Percentiles rank a stretch among this genome's conserved stretches.
Conservation (phyloP, 169 alveolate genomes). For the Cyclospora cayetanensis region DNA sequence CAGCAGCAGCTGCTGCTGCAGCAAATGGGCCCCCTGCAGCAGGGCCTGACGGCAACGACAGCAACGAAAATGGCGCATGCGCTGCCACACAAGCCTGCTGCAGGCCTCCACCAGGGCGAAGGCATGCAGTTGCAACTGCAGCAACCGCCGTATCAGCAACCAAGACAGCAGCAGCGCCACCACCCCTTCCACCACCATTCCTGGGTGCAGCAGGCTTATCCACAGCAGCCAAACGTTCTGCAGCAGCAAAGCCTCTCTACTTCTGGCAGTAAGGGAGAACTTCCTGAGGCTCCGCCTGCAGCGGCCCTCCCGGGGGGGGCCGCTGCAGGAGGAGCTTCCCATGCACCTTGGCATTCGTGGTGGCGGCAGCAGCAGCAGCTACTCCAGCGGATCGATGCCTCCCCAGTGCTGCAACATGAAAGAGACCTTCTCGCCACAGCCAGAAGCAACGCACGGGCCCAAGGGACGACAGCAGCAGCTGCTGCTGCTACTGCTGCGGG, state of each 20-base stretch:
- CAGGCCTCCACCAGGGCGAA: too few relatives aligned
- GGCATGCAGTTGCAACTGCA: too few relatives aligned
- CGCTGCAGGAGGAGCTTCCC: background rate
- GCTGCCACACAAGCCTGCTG: too few relatives aligned
- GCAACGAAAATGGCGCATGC: too few relatives aligned
- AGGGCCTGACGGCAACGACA: too few relatives aligned
- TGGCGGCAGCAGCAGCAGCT: conserved; percentile 13
- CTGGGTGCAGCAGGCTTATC: too few relatives aligned
- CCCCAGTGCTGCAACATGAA: background rate
- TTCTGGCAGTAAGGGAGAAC: too few relatives aligned
- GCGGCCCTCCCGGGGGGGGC: background rate
- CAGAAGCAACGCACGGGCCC: conserved; percentile 1
- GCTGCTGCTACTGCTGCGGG: background rate
- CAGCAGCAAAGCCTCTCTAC: too few relatives aligned
- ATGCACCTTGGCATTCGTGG: background rate
- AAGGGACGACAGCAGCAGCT: background rate
- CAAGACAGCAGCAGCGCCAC: conserved; percentile 7
- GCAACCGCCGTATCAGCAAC: background rate
- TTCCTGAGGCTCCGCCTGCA: too few relatives aligned
- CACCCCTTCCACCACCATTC: too few relatives aligned
- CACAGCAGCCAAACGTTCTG: too few relatives aligned
- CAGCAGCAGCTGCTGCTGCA: conserved; percentile 16
- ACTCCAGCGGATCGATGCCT: background rate
- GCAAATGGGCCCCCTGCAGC: too few relatives aligned
- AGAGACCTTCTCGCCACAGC: background rate